phyloP scores from a whole-genome alignment of 371 early-diverging fungal genomes.

The Zancudomyces culisetae region DNA sequence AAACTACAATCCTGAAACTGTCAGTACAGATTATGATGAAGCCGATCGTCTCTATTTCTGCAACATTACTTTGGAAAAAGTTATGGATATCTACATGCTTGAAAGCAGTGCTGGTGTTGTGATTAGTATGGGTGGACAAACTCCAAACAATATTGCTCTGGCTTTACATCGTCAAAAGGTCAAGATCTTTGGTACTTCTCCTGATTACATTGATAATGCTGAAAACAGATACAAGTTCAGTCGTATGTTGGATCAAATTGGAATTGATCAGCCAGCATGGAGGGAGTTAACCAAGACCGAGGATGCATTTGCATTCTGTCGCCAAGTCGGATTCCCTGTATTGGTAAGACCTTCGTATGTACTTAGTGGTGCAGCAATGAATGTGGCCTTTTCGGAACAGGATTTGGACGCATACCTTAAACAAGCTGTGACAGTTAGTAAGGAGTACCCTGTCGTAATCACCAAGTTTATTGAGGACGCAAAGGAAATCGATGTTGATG shows the following conservation, averaged over 20 bases:
- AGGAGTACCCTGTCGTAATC: conserved; percentile 85
- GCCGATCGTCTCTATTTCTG: conserved; percentile 88
- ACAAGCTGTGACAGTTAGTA: conserved; percentile 74
- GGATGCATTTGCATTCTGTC: conserved; percentile 68
- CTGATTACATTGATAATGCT: conserved; percentile 84
- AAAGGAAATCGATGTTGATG: conserved; percentile 91
- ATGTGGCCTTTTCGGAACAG: conserved; percentile 62
- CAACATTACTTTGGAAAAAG: conserved; percentile 71
- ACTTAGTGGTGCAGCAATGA: conserved; percentile 91
- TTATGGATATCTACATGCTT: conserved; percentile 82
- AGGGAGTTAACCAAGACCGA: conserved; percentile 68
- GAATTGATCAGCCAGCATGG: conserved; percentile 90
- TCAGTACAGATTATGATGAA: conserved; percentile 92
- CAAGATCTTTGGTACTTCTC: conserved; percentile 77
- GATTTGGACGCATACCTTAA: conserved; percentile 61
- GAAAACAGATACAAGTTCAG: conserved; percentile 93
- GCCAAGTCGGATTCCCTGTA: conserved; percentile 75
- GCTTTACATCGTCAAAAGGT: conserved; percentile 64
- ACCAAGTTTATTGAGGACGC: conserved; percentile 89
- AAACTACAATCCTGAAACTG: conserved; percentile 95
- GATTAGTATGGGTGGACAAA: conserved; percentile 87
- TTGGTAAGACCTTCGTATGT: conserved; percentile 91
- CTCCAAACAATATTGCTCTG: conserved; percentile 90
- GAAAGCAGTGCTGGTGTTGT: conserved; percentile 68
- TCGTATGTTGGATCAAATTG: conserved; percentile 77